Base-by-base conservation (phyloP, 768 basidiomycete species). In the Asterophora parasitica region DNA sequence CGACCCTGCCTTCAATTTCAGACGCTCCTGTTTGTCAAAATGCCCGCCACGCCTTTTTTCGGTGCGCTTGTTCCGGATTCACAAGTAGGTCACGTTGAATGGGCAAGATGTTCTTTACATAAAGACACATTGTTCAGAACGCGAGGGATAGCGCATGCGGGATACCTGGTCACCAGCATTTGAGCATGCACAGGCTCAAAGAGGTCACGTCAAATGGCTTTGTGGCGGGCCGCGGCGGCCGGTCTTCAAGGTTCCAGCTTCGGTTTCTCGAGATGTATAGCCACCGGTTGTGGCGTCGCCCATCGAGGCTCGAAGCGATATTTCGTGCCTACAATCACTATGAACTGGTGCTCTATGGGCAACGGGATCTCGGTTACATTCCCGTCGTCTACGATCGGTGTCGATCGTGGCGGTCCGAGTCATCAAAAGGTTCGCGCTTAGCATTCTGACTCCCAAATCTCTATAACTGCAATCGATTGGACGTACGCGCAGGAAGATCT, bases 351-450 rank as follows among this genome's bases (percentile, higher is more conserved):
- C 23, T 27, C 13, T 13, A 28, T 35, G 33, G 39, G 30, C 23
- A 48, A n/a, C 34, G 30, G 34, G 47, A 56, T 56, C 48, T 59
- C 53, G 57, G 47, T 55, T 55, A 46, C 41, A 49, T 34, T 39
- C 32, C 40, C 50, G 44, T 46, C 42, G 37, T 40, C 15, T 33
- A 47, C 49, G 57, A 60, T 57, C 54, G 35, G 44, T 37, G 54
- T 52, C 53, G 55, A 61, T 60, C 57, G 43, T 49, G 48, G 40
- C 52, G 51, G 48, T 58, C 23, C 23, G 23, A 23, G 6, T 23
- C 45, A 59, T 61, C 56, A 59, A 62, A 58, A 57, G 55, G 40
- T 58, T 62, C 56, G 53, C 60, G 55, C 57, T 57, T 57, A 60
- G 46, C 31, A 6, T 20, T 28, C 3, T 26, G n/a, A 2, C 27